Evolutionary conservation across 352 stramenopile species (phyloP).

Genomic region (Thraustotheca clavata): DNA sequence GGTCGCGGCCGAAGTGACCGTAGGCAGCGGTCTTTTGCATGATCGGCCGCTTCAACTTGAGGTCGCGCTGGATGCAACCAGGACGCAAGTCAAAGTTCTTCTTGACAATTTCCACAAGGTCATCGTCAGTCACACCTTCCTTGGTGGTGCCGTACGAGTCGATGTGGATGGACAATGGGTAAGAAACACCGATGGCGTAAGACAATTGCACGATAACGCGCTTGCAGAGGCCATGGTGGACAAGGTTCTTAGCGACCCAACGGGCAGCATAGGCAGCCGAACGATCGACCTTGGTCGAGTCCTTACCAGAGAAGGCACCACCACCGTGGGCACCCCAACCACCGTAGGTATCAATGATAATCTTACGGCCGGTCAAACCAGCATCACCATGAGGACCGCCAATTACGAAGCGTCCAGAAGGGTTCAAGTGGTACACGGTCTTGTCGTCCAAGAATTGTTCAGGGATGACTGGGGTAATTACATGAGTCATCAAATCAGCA

Average conservation of each 20-base stretch:
- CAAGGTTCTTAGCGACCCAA: constrained; percentile 98
- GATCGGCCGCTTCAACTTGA: constrained; percentile 95
- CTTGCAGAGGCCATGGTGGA: constrained; percentile 91
- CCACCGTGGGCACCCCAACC: constrained; percentile 98
- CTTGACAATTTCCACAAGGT: constrained; percentile 97
- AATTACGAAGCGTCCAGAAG: constrained; percentile 98
- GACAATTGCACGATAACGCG: constrained; percentile 96
- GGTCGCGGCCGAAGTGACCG: constrained; percentile 98
- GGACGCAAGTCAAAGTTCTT: constrained; percentile 99
- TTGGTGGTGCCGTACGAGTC: constrained; percentile 98
- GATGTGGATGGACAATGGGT: constrained; percentile 96
- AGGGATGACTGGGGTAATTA: constrained; percentile 97
- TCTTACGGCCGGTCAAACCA: constrained; percentile 98
- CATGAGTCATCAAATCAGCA: constrained; percentile 97
- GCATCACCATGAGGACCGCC: constrained; percentile 98
- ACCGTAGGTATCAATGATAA: constrained; percentile 99
- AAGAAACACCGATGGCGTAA: constrained; percentile 97
- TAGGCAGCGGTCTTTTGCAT: constrained; percentile 99
- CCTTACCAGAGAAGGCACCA: constrained; percentile 98
- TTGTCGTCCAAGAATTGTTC: constrained; percentile 99
- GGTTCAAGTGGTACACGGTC: constrained; percentile 99
- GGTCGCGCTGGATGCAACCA: constrained; percentile 97
- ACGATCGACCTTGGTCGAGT: constrained; percentile 98
- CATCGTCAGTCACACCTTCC: constrained; percentile 90
- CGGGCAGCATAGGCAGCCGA: constrained; percentile 96